A percentile compares a stretch with the other conserved stretches of the same genome.
phyloP scores from a whole-genome alignment of 2,329 filamentous ascomycete genomes.

The Trichoderma sp. region DNA sequence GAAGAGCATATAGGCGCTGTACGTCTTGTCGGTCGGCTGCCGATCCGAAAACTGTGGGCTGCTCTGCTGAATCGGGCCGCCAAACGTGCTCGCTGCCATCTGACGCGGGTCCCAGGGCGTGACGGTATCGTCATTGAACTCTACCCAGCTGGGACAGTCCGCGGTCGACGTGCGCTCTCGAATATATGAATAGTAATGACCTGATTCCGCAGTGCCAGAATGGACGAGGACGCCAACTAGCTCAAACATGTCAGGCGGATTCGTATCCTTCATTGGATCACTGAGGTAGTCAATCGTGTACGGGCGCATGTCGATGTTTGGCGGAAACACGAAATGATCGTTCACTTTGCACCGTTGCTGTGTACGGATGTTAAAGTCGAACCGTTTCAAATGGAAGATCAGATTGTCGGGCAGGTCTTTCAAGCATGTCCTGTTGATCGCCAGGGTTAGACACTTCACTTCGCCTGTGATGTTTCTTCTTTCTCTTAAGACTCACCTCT shows the following conservation, averaged over 20 bases:
- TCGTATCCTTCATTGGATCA: constrained; percentile 53
- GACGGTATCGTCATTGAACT: constrained; percentile 92
- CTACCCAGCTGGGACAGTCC: constrained; percentile 67
- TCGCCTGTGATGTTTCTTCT: not conserved
- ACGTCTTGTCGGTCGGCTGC: constrained; percentile 64
- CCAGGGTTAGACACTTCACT: not conserved
- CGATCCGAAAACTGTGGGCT: constrained; percentile 48
- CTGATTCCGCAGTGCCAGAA: constrained; percentile 87
- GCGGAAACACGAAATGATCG: constrained; percentile 87
- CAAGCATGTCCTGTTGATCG: constrained; percentile 69
- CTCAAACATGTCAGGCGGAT: constrained; percentile 71
- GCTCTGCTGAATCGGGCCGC: constrained; percentile 63
- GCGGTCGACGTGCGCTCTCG: constrained; percentile 69
- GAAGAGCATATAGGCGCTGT: constrained; percentile 97
- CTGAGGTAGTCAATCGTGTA: constrained; percentile 88
- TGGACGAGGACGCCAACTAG: constrained; percentile 95
- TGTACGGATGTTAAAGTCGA: constrained; percentile 77
- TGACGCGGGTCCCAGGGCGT: constrained; percentile 71
- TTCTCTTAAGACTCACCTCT: constrained; percentile 56
- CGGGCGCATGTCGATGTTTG: constrained; percentile 79
- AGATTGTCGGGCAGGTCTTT: constrained; percentile 92
- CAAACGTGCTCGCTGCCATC: constrained; percentile 78
- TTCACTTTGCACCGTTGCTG: constrained; percentile 91
- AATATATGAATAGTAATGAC: constrained; percentile 96
- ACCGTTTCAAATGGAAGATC: constrained; percentile 91